Conservation (phyloP, 2,329 filamentous ascomycete genomes). For the Aspergillus ustus region DNA sequence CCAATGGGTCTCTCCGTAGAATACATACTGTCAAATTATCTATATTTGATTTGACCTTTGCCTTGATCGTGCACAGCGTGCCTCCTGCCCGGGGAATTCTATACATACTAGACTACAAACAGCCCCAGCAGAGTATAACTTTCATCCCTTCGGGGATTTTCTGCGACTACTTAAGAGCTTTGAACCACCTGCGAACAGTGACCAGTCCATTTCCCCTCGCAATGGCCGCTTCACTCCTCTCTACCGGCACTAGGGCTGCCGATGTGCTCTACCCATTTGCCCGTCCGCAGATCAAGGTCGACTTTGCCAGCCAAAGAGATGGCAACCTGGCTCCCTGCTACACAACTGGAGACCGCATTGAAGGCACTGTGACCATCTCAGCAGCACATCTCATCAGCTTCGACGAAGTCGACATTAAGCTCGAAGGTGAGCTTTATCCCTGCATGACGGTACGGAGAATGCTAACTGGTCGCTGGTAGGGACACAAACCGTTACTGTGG, state of each 20-base stretch:
- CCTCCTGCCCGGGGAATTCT: background rate
- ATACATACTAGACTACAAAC: background rate
- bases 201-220: background rate
- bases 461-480: slow-evolving; percentile 42
- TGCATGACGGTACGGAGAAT: background rate
- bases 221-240: slow-evolving; percentile 33
- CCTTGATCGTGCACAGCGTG: background rate
- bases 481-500: slow-evolving; percentile 57
- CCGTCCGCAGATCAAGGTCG: slow-evolving; percentile 38
- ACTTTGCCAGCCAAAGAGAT: slow-evolving; percentile 35
- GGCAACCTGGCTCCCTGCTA: slow-evolving; percentile 51
- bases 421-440: slow-evolving; percentile 54
- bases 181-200: background rate
- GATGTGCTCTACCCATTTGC: slow-evolving; percentile 34
- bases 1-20: background rate
- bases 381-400: slow-evolving; percentile 59
- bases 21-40: background rate
- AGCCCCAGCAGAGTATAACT: background rate
- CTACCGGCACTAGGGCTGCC: slow-evolving; percentile 31
- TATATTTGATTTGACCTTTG: background rate
- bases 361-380: slow-evolving; percentile 58
- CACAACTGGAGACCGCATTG: slow-evolving; percentile 62
- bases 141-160: background rate
- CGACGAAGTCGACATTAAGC: slow-evolving; percentile 62
- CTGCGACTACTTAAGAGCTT: background rate